A percentile compares a stretch with the other conserved stretches of the same genome.
phyloP scores from a whole-genome alignment of 1,284 basidiomycete species.

The Inonotus obliquus region DNA sequence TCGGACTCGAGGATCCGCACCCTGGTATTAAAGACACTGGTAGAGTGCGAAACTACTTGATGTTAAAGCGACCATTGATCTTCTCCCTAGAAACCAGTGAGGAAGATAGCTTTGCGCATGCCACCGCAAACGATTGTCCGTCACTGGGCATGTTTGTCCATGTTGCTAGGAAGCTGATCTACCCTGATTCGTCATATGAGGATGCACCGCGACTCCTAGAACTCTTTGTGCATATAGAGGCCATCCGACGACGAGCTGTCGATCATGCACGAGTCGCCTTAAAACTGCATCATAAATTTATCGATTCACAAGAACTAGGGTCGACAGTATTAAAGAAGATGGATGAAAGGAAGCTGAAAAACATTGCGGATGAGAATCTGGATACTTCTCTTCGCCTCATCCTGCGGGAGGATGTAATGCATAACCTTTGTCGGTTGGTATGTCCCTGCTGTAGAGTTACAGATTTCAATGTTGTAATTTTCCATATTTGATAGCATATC shows the following conservation, averaged over 20 bases:
- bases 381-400: not conserved
- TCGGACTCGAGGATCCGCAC: not conserved
- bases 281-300: not conserved
- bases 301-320: not conserved
- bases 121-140: not conserved
- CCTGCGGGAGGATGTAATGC: not conserved
- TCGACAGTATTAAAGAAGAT: not conserved
- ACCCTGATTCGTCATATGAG: not conserved
- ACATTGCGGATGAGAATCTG: not conserved
- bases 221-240: conserved; percentile 6
- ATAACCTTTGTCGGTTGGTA: conserved; percentile 6
- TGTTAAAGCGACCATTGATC: not conserved
- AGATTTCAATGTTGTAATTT: not conserved
- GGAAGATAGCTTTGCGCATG: not conserved
- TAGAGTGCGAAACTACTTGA: not conserved
- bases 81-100: not conserved
- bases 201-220: conserved; percentile 3
- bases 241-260: not conserved
- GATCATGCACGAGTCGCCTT: not conserved
- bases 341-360: not conserved
- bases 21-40: not conserved
- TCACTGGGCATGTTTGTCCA: conserved; percentile 1
- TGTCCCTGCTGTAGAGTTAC: not conserved
- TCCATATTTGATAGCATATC: conserved; percentile 1
- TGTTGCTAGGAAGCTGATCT: not conserved